These are phyloP conservation scores for Trichoderma sp. DNA, from an alignment of 2,329 filamentous ascomycete genomes.

Conservation along the genomic window DNA sequence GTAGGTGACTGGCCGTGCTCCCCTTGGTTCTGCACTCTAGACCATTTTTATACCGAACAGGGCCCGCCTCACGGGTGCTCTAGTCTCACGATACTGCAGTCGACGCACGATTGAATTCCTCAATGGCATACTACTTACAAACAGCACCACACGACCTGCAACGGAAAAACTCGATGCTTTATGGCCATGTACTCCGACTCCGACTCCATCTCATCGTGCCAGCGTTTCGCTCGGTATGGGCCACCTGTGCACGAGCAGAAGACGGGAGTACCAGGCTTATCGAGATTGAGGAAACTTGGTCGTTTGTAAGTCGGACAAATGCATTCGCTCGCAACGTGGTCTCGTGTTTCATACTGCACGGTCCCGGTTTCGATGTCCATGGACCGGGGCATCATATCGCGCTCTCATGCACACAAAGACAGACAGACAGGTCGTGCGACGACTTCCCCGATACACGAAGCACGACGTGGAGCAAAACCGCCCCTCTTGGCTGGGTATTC, in stretches of 20 bases:
- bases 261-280: conserved; percentile 11
- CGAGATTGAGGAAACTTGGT: conserved; percentile 6
- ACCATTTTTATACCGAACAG: not conserved
- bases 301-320: not conserved
- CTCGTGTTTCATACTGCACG: conserved; percentile 10
- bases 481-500: conserved; percentile 8
- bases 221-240: not conserved
- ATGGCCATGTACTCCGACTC: not conserved
- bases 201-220: too few species aligned
- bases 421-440: not conserved
- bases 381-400: not conserved
- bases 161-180: not conserved
- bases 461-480: not conserved
- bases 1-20: not conserved
- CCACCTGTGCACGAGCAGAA: conserved; percentile 2
- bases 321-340: conserved; percentile 17
- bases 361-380: conserved; percentile 20
- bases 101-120: not conserved
- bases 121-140: not conserved
- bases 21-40: not conserved
- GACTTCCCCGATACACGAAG: too few species aligned
- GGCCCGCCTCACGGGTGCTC: not conserved
- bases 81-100: too few species aligned
- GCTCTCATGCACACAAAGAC: not conserved
- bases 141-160: not conserved